Base-by-base conservation (phyloP, 805 yeast genomes). In the Zygosaccharomyces bailii region DNA sequence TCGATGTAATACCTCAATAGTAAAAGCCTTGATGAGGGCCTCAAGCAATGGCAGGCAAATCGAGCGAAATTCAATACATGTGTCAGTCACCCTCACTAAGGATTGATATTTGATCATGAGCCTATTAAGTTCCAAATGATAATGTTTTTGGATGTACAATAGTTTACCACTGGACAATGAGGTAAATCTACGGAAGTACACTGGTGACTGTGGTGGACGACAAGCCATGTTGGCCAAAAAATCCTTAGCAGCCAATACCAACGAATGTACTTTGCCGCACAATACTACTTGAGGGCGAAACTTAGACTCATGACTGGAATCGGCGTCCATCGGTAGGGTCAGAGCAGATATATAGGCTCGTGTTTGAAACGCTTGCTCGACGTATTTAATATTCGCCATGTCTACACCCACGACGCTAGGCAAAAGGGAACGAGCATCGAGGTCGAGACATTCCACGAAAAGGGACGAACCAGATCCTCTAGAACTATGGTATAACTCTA, bases 71-170 rank as follows among this genome's bases (percentile, higher is more conserved):
- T 59, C 56, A 31, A 62, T 43, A 21, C 44, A 45, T n/a, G 49
- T 38, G n/a, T 51, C 46, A 2, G 56, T 49, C 1, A 63, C 37
- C 18, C 53, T 55, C 23, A 65, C 51, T 34, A 53, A 58, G 16
- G 61, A 54, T 27, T 55, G 61, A 32, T 53, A 48, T 45, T 57
- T 53, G 18, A 52, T 42, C 65, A 64, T 65, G 3, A 64, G 41
- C n/a, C 51, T 37, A 5, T 43, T 45, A n/a, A 61, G 32, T 37
- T 56, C 50, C 7, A 41, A 21, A 21, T 40, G 44, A 33, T 50
- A 54, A 43, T 53, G 55, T 14, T 45, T 48, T 40, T 40, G 48
- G 7, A 61, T 44, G 36, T 42, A 61, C 10, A 45, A 45, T 18
- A 61, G 31, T 44, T 63, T 63, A 9, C 52, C 50, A 5, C 56